These are phyloP conservation scores for Arxiozyma bovina DNA, from an alignment of 1,139 yeast species.

Conservation along the genomic window DNA sequence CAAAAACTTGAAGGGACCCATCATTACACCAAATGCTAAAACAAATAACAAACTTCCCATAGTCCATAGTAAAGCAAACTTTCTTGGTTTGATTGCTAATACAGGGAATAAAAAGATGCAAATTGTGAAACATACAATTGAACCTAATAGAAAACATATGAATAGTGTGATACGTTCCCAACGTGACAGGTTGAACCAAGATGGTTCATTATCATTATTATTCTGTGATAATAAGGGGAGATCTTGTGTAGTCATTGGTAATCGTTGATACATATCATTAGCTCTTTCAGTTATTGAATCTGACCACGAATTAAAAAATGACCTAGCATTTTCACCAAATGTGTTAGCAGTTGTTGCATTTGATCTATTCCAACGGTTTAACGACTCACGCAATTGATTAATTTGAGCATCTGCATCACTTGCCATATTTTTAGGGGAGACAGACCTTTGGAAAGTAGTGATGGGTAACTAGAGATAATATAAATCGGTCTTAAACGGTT, in stretches of 20 bases:
- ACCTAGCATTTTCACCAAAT: slow-evolving; percentile 32
- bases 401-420: slow-evolving; percentile 8
- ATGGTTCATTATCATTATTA: slow-evolving; percentile 36
- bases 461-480: too few species aligned
- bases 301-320: slow-evolving; percentile 34
- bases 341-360: slow-evolving; percentile 8
- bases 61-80: slow-evolving; percentile 86
- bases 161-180: slow-evolving; percentile 78
- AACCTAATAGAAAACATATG: slow-evolving; percentile 64
- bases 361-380: slow-evolving; percentile 33
- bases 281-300: slow-evolving; percentile 36
- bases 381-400: slow-evolving; percentile 31
- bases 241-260: slow-evolving; percentile 48
- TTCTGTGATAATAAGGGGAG: slow-evolving; percentile 28
- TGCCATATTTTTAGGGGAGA: neutral
- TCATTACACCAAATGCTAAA: slow-evolving; percentile 80
- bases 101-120: slow-evolving; percentile 85
- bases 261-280: slow-evolving; percentile 40
- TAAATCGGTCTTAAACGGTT: too few species aligned
- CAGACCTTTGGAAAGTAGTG: neutral
- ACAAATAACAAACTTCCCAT: slow-evolving; percentile 83
- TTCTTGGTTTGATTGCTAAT: slow-evolving; percentile 79
- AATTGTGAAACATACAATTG: slow-evolving; percentile 68
- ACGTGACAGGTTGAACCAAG: slow-evolving; percentile 54
- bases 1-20: slow-evolving; percentile 78